Evolutionary conservation across 2,329 filamentous ascomycete species (phyloP).

Genomic region (Aureobasidium sp.): DNA sequence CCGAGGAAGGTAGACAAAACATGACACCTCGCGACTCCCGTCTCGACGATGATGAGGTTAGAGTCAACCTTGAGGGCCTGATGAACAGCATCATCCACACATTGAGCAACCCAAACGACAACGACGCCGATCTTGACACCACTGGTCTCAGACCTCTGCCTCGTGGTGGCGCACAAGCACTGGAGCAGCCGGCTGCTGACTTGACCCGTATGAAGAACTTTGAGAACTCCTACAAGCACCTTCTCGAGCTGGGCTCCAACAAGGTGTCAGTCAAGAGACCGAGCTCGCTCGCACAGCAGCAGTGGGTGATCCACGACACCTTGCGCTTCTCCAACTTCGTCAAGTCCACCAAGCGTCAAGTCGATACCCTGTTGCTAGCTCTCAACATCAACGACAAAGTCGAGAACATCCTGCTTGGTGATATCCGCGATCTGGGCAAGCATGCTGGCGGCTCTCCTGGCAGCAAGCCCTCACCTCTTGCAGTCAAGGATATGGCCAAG

Average conservation of each 20-base stretch:
- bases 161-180: slow-evolving; percentile 27
- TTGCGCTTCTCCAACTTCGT: slow-evolving; percentile 37
- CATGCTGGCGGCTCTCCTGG: neutral
- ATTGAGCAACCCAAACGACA: slow-evolving; percentile 30
- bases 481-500: slow-evolving; percentile 13
- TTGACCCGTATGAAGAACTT: slow-evolving; percentile 39
- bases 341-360: slow-evolving; percentile 33
- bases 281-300: slow-evolving; percentile 19
- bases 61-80: slow-evolving; percentile 34
- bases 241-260: slow-evolving; percentile 32
- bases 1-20: slow-evolving; percentile 37
- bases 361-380: slow-evolving; percentile 35
- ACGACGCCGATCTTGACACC: slow-evolving; percentile 34
- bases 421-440: slow-evolving; percentile 35
- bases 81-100: slow-evolving; percentile 37
- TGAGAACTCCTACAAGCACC: slow-evolving; percentile 37
- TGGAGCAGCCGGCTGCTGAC: slow-evolving; percentile 37
- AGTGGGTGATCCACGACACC: slow-evolving; percentile 37
- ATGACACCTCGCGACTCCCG: slow-evolving; percentile 34
- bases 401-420: slow-evolving; percentile 26
- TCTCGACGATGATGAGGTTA: slow-evolving; percentile 33
- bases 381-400: slow-evolving; percentile 37
- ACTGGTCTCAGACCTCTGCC: slow-evolving; percentile 39
- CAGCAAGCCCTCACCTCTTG: neutral
- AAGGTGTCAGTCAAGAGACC: slow-evolving; percentile 25